Base-by-base conservation (phyloP, 2,329 filamentous ascomycete species). In the Penicillium sp. region DNA sequence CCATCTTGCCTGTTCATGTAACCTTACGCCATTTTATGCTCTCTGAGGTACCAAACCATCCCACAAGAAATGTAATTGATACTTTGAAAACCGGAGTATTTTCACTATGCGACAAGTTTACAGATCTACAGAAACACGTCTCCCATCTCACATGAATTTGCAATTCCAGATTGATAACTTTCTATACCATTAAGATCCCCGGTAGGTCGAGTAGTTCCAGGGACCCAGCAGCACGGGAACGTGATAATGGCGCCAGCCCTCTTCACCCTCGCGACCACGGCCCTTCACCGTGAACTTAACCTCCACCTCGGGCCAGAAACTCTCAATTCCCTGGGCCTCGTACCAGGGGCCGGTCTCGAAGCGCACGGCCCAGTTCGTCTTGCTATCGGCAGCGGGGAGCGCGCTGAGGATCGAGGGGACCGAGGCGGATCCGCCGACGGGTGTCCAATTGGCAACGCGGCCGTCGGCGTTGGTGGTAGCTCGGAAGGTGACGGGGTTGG, bases 161-260 rank as follows among this genome's bases (percentile, higher is more conserved):
- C 11, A 42, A 24, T 5, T 5, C 2, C 13, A 10, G 4, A 18
- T 27, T 27, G n/a, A 25, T 9, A 41, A 18, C 7, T 16, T 30
- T 31, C 28, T 22, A 31, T 31, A 40, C 11, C 25, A 13, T 3
- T 61, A 79, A 42, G 76, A 79, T 10, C 76, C 76, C 46, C 76
- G 71, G 61, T 79, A 79, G 25, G 76, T 78, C 43, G 76, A 77
- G 60, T 78, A 79, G 48, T 73, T 77, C 75, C 75, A 79, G 22
- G 76, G 76, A 28, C 76, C 76, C 53, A 79, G 59, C 48, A 79
- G 57, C 43, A 79, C 71, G n/a, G 76, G 76, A 16, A 79, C 76
- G 72, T 79, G 76, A 61, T 78, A 79, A 64, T 79, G 76, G 43
- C 73, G 65, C 71, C 74, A 76, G 25, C 71, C 74, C 48, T 73